Evolutionary conservation across 1,284 basidiomycete genomes (phyloP).

Genomic region (Ceratorhiza oryzae-sativae): DNA sequence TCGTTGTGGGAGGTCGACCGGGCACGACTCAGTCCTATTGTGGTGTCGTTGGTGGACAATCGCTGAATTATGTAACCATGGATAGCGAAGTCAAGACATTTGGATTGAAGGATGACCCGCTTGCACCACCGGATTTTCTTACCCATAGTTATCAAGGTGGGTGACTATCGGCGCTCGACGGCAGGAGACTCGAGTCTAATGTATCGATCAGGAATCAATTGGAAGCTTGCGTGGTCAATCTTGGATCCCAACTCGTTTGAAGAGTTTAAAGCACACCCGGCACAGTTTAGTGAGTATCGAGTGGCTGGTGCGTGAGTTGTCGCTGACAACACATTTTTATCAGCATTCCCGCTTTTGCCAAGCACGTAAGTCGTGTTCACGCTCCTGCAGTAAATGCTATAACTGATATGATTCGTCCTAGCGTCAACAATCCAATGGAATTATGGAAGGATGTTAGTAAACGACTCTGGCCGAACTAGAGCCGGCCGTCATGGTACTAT

Average conservation of each 20-base stretch:
- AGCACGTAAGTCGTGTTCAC: constrained; percentile 19
- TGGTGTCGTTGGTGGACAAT: constrained; percentile 67
- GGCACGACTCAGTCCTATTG: constrained; percentile 64
- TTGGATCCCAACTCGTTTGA: constrained; percentile 52
- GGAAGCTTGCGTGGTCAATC: constrained; percentile 66
- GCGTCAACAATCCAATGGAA: constrained; percentile 25
- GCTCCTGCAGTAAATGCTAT: background rate
- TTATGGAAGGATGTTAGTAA: constrained; percentile 23
- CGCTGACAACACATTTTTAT: background rate
- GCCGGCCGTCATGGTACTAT: too few species aligned
- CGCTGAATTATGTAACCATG: constrained; percentile 61
- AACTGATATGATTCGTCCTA: background rate
- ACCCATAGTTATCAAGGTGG: constrained; percentile 46
- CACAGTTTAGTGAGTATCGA: constrained; percentile 12
- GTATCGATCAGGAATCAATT: constrained; percentile 59
- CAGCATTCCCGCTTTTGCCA: constrained; percentile 21
- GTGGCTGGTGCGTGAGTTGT: background rate
- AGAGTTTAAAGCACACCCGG: constrained; percentile 33
- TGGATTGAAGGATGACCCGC: constrained; percentile 61
- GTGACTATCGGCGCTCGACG: constrained; percentile 47
- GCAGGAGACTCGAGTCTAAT: constrained; percentile 56
- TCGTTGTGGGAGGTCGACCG: constrained; percentile 63
- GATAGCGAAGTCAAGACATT: constrained; percentile 67
- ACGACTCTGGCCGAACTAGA: constrained; percentile 13
- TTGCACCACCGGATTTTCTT: constrained; percentile 67